Evolutionary conservation across 345 rosid genomes (phyloP).

Genomic region (Moricandia moricandioides): DNA sequence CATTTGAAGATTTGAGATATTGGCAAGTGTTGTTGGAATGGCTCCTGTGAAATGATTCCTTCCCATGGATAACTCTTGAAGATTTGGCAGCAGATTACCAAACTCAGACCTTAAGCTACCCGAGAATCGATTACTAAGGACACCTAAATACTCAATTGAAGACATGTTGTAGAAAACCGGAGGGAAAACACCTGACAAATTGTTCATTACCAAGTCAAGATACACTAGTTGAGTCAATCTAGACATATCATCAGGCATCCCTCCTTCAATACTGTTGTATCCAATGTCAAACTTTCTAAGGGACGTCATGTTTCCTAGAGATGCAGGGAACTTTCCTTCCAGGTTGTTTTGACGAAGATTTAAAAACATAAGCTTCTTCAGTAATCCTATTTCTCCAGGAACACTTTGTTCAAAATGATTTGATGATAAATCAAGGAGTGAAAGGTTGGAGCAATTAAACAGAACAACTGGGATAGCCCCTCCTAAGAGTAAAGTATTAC

Average conservation of each 20-base stretch:
- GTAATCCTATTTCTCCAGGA: background rate
- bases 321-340: background rate
- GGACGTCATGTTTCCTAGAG: slow-evolving; percentile 9
- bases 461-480: slow-evolving; percentile 18
- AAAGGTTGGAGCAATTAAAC: background rate
- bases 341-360: background rate
- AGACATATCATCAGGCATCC: background rate
- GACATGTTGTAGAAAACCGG: background rate
- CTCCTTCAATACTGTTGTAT: background rate
- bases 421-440: background rate
- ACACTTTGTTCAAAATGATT: background rate
- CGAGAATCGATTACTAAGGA: background rate
- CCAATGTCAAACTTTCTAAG: background rate
- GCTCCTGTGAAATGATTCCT: too few relatives aligned
- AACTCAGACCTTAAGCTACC: background rate
- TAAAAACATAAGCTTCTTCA: background rate
- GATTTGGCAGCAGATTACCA: background rate
- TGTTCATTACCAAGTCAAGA: background rate
- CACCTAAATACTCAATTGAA: background rate
- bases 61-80: background rate
- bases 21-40: too few relatives aligned
- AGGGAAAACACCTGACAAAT: background rate
- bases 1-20: too few relatives aligned
- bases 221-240: background rate
- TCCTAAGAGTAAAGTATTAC: background rate